phyloP scores from a whole-genome alignment of 192 early-diverging fungal species.

The Linnemannia exigua region DNA sequence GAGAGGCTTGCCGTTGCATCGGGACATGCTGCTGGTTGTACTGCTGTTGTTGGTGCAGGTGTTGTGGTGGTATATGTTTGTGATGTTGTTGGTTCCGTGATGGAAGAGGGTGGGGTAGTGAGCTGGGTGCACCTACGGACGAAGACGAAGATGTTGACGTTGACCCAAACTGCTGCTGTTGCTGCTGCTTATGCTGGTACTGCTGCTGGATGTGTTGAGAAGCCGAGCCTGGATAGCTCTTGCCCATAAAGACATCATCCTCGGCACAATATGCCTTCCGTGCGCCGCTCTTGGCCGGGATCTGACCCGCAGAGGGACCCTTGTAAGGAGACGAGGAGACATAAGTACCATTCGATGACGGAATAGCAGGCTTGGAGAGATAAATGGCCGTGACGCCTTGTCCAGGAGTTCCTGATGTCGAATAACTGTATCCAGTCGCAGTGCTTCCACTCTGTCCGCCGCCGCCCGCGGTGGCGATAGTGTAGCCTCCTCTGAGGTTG shows the following conservation, averaged over 20 bases:
- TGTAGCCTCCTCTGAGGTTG: background rate
- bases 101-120: slow-evolving; percentile 29
- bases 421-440: slow-evolving; percentile 25
- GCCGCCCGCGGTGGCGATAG: slow-evolving; percentile 9
- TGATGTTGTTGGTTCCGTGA: slow-evolving; percentile 19
- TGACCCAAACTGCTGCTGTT: slow-evolving; percentile 20
- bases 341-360: background rate
- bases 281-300: background rate
- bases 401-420: slow-evolving; percentile 1
- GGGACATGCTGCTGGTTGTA: slow-evolving; percentile 16
- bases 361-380: slow-evolving; percentile 38
- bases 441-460: slow-evolving; percentile 19
- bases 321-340: background rate
- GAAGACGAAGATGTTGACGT: slow-evolving; percentile 35
- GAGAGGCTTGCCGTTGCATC: slow-evolving; percentile 19
- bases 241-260: slow-evolving; percentile 13
- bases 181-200: slow-evolving; percentile 26
- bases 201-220: slow-evolving; percentile 14
- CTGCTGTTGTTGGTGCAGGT: slow-evolving; percentile 15
- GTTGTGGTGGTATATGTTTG: slow-evolving; percentile 19
- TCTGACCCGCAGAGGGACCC: background rate
- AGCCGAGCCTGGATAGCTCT: slow-evolving; percentile 10
- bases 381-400: slow-evolving; percentile 42
- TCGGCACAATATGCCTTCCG: slow-evolving; percentile 24
- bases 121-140: slow-evolving; percentile 10